Conservation (phyloP, 2,329 filamentous ascomycete species). For the Dichotomopilus funicola region DNA sequence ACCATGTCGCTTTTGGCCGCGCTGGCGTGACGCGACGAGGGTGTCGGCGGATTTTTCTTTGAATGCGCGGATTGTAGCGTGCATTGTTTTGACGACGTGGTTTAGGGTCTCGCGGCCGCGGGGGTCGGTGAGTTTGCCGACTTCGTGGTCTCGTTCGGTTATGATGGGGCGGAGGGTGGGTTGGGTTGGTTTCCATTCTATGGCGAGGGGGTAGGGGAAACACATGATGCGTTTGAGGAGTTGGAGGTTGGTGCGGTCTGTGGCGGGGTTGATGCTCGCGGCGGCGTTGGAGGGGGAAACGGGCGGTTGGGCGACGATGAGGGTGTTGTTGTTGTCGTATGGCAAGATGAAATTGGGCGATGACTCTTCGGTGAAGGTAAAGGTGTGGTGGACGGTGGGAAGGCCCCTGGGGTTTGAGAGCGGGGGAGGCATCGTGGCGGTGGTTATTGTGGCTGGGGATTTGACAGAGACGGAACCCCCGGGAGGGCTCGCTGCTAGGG, state of each 20-base stretch:
- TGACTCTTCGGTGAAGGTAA: not conserved
- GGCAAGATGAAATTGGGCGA: not conserved
- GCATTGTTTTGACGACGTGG: not conserved
- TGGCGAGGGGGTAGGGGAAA: not conserved
- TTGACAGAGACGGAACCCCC: not conserved
- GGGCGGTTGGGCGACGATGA: not conserved
- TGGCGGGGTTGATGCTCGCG: not conserved
- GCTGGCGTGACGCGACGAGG: not conserved
- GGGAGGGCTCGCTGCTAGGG: not conserved
- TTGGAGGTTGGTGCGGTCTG: not conserved
- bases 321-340: no score
- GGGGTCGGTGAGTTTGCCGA: not conserved
- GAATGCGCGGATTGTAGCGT: not conserved
- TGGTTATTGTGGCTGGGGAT: not conserved
- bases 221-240: not conserved
- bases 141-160: not conserved
- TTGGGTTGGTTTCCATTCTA: not conserved
- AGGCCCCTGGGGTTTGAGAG: not conserved
- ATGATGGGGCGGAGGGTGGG: constrained; percentile 1
- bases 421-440: not conserved
- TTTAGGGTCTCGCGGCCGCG: not conserved
- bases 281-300: not conserved
- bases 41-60: not conserved
- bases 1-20: not conserved
- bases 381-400: not conserved